Evolutionary conservation across 164 flowering plant genomes (phyloP).

Genomic region (Malania oleifera): DNA sequence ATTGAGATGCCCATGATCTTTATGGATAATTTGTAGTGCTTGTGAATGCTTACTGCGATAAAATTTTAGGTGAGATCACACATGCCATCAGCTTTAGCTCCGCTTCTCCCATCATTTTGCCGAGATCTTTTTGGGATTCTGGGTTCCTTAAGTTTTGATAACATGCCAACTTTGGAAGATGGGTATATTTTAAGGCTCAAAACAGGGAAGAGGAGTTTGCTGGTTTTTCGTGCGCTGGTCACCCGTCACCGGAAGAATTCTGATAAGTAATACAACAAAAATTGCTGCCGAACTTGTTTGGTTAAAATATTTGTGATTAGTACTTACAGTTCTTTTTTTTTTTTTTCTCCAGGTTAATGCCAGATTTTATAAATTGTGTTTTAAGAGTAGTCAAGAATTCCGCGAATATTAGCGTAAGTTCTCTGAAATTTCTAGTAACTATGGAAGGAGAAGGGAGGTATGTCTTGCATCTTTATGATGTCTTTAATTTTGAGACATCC

Average conservation of each 20-base stretch:
- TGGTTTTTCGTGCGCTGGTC: constrained; percentile 57
- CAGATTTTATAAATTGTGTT: constrained; percentile 48
- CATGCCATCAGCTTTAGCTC: constrained; percentile 68
- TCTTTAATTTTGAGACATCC: background rate
- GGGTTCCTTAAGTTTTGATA: constrained; percentile 46
- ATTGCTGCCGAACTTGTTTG: background rate
- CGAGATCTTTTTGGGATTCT: constrained; percentile 44
- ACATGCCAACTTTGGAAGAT: constrained; percentile 19
- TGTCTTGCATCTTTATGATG: no score
- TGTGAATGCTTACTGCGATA: constrained; percentile 6
- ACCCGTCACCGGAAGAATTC: constrained; percentile 70
- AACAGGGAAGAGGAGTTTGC: constrained; percentile 68
- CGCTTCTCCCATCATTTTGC: constrained; percentile 52
- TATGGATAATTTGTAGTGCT: no score
- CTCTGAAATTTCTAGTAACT: background rate
- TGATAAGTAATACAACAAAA: constrained; percentile 45
- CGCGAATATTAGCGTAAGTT: constrained; percentile 47
- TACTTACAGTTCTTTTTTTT: constrained; percentile 5
- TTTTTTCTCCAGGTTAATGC: constrained; percentile 58
- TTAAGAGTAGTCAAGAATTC: constrained; percentile 46
- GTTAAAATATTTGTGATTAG: background rate
- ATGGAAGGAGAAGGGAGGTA: background rate
- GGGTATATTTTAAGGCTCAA: constrained; percentile 44
- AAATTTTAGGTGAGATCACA: constrained; percentile 65
- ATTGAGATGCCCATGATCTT: no score